Evolutionary conservation across 495 filamentous ascomycete genomes (phyloP).

Genomic region (Penicillium turbatum): DNA sequence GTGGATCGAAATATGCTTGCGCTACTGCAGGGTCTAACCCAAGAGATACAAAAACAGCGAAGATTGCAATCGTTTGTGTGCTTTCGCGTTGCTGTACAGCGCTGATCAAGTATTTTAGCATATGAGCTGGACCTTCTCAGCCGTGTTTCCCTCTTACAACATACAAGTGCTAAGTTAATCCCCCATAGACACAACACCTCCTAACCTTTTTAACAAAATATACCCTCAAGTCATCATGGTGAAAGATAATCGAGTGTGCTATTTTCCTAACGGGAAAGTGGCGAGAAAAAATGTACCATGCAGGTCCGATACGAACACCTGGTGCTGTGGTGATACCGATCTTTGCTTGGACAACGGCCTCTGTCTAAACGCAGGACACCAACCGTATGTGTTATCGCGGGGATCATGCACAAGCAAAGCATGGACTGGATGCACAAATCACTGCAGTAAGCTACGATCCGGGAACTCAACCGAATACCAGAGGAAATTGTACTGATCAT

Average conservation of each 20-base stretch:
- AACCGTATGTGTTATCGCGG: neutral
- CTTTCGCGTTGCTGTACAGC: neutral
- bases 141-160: neutral
- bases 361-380: neutral
- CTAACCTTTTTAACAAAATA: no score
- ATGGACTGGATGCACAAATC: neutral
- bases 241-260: neutral
- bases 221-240: neutral
- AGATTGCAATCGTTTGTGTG: neutral
- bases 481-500: neutral
- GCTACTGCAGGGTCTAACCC: slow-evolving; percentile 1
- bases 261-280: neutral
- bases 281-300: neutral
- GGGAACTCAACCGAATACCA: neutral
- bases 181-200: no score
- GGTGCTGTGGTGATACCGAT: neutral
- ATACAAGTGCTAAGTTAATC: neutral
- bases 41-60: neutral
- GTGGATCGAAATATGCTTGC: neutral
- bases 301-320: neutral
- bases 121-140: neutral
- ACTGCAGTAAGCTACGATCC: neutral
- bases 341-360: neutral
- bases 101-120: neutral
- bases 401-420: slow-evolving; percentile 2